Base-by-base conservation (phyloP, 192 early-diverging fungal genomes). In the Piromyces finnis region DNA sequence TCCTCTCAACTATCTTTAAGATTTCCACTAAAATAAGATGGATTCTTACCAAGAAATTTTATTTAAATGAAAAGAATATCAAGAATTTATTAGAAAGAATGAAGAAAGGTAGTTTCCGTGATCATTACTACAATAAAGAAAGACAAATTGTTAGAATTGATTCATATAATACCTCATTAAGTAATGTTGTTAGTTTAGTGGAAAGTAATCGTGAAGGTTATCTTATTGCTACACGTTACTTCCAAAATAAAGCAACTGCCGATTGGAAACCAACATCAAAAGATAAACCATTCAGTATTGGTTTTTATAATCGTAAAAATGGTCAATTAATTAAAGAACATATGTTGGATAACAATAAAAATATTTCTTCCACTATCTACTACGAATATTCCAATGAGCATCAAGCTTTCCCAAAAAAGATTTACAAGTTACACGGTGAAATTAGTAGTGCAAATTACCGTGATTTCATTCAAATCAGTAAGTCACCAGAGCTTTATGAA, bases 191-290 rank as follows among this genome's bases (percentile, higher is more conserved):
- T 9, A 68, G 51, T 68, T 9, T 68, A n/a, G 51, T 68, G 9
- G 26, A 68, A n/a, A 9, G 26, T 68, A 68, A 68, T 68, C 22
- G 51, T 27, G 51, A 68, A 68, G 51, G 51, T n/a, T 68, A 68
- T 68, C 9, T 68, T 0, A 26, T 68, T 17, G 22, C 51, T 11
- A n/a, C 22, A 4, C 51, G 51, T 68, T 68, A 68, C 26, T 68
- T 68, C 51, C 51, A 68, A 68, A 68, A 68, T 68, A 68, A 68
- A 84, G 77, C 77, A 80, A 35, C 37, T 2, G 12, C 2, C 22
- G 77, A 84, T n/a, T 87, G 86, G 86, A 83, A 84, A 79, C 85
- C 82, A 11, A 82, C 77, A 0, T 7, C 28, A 22, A 80, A 68
- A 26, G 84, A 81, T 15, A 87, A 84, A 29, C 80, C 86, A 78